Evolutionary conservation across 768 basidiomycete genomes (phyloP).

Genomic region (Pisolithus sp.): DNA sequence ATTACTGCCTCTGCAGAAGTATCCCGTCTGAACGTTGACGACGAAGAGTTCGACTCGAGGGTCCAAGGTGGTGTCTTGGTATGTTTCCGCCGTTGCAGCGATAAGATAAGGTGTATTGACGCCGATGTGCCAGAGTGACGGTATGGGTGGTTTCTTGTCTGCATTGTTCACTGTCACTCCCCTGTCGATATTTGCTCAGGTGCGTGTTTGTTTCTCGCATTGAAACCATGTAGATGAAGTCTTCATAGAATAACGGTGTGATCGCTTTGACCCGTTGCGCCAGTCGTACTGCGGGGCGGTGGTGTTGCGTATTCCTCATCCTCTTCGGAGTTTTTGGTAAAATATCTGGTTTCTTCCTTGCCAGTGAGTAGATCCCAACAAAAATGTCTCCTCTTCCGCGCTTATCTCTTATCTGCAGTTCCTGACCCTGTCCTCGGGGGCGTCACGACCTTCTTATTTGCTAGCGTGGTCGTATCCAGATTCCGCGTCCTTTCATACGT

Average conservation of each 20-base stretch:
- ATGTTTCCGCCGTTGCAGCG: slow-evolving; percentile 6
- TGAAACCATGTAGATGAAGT: not conserved
- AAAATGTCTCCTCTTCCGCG: not conserved
- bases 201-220: slow-evolving; percentile 2
- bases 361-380: slow-evolving; percentile 37
- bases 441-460: slow-evolving; percentile 84
- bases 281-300: slow-evolving; percentile 69
- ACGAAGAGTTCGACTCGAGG: slow-evolving; percentile 70
- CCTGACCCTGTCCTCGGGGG: slow-evolving; percentile 80
- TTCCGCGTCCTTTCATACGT: slow-evolving; percentile 60
- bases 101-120: not conserved
- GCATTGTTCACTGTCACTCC: slow-evolving; percentile 79
- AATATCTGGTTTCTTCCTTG: slow-evolving; percentile 76
- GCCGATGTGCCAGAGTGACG: slow-evolving; percentile 48
- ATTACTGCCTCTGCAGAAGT: slow-evolving; percentile 80
- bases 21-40: slow-evolving; percentile 66
- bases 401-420: slow-evolving; percentile 29
- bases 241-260: slow-evolving; percentile 66
- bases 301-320: slow-evolving; percentile 76
- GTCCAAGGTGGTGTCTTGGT: slow-evolving; percentile 80
- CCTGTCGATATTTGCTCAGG: slow-evolving; percentile 71
- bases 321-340: slow-evolving; percentile 78
- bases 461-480: slow-evolving; percentile 66
- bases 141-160: slow-evolving; percentile 74
- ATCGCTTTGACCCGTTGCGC: slow-evolving; percentile 84